phyloP scores from a whole-genome alignment of 2,329 filamentous ascomycete genomes.

The Scedosporium aurantiacum region DNA sequence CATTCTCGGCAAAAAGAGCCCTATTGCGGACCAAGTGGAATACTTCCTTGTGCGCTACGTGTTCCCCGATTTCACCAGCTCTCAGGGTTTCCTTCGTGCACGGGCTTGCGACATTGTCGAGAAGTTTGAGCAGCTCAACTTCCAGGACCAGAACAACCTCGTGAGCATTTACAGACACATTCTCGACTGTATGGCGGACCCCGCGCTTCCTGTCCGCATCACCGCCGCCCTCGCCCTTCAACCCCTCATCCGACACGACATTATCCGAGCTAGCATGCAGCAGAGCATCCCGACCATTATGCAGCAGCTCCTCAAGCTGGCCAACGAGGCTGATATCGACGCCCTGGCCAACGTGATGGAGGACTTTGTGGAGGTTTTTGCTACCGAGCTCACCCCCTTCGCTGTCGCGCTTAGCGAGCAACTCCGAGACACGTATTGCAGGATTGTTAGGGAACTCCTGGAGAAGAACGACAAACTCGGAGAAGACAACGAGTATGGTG shows the following conservation, averaged over 20 bases:
- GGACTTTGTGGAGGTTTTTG: conserved; percentile 97
- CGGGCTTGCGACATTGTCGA: conserved; percentile 94
- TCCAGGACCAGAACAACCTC: conserved; percentile 92
- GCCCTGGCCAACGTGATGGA: conserved; percentile 98
- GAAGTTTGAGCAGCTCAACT: conserved; percentile 95
- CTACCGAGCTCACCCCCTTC: conserved; percentile 91
- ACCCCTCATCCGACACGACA: conserved; percentile 87
- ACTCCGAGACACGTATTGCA: conserved; percentile 86
- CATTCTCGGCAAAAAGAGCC: conserved; percentile 94
- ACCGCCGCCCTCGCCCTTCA: conserved; percentile 90
- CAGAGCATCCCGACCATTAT: conserved; percentile 97
- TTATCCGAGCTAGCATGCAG: conserved; percentile 92
- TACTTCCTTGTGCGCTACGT: conserved; percentile 98
- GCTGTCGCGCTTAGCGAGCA: conserved; percentile 94
- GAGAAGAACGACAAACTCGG: conserved; percentile 74
- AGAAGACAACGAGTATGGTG: conserved; percentile 72
- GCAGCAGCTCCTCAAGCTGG: conserved; percentile 94
- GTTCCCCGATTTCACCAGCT: conserved; percentile 92
- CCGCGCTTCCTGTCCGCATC: conserved; percentile 85
- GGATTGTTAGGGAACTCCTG: conserved; percentile 82
- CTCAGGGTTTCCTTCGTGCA: conserved; percentile 83
- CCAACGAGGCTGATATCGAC: conserved; percentile 96
- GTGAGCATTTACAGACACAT: conserved; percentile 96
- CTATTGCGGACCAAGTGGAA: conserved; percentile 93
- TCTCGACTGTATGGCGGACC: conserved; percentile 89